phyloP scores from a whole-genome alignment of 129 eudicot genomes.

The Flaveria trinervia region DNA sequence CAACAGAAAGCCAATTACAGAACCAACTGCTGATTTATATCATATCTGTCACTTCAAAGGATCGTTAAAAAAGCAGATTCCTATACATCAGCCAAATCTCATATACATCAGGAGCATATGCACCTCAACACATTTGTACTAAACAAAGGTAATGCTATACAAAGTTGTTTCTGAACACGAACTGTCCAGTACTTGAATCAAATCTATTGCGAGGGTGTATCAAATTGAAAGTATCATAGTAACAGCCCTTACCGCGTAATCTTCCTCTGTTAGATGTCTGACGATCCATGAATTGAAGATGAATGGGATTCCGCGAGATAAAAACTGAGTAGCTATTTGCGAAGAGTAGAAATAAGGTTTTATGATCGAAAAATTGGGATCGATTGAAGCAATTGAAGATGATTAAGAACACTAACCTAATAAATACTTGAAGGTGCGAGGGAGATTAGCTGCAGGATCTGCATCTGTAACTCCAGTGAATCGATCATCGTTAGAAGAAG shows the following conservation, averaged over 20 bases:
- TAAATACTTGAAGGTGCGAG: conserved; percentile 89
- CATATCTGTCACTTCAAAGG: too few species aligned
- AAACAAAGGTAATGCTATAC: too few species aligned
- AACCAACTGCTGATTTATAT: not conserved
- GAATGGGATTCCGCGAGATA: conserved; percentile 94
- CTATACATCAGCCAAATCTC: too few species aligned
- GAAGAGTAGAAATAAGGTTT: not conserved
- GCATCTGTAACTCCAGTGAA: conserved; percentile 21
- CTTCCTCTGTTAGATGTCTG: conserved; percentile 75
- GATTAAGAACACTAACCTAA: conserved; percentile 48
- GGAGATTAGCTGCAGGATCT: conserved; percentile 64
- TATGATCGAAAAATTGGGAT: not conserved
- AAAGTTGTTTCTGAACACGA: too few species aligned
- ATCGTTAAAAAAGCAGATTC: too few species aligned
- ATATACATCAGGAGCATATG: too few species aligned
- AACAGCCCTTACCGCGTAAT: conserved; percentile 65
- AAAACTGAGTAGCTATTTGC: conserved; percentile 82
- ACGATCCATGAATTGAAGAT: conserved; percentile 93
- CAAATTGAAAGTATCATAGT: not conserved
- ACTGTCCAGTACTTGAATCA: not conserved
- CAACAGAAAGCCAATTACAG: conserved; percentile 7
- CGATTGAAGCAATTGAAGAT: not conserved
- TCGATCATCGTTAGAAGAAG: conserved; percentile 17
- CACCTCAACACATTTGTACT: too few species aligned
- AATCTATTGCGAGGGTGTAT: not conserved